Base-by-base conservation (phyloP, 2,329 filamentous ascomycete species). In the Pezicula rhizophila region DNA sequence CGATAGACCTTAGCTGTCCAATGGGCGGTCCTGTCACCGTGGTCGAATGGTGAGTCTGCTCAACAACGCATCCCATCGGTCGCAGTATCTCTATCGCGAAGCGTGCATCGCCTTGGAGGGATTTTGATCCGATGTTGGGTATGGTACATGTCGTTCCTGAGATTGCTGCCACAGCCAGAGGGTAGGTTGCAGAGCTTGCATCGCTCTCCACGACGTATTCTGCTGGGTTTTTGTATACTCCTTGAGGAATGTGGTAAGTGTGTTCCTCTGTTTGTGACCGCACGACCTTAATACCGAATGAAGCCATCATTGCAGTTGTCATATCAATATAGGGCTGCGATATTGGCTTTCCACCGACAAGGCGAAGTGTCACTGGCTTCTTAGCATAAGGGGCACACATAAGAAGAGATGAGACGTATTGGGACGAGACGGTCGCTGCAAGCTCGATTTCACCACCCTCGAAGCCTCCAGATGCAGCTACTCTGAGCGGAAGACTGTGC, bases 351-450 rank as follows among this genome's bases (percentile, higher is more conserved):
- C 91, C 93, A n/a, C 93, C 93, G 11, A 97, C 85, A 35, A 99
- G 77, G 37, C 84, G 85, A 56, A 99, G 72, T 0, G 89, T 96
- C 34, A 99, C 91, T 0, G 92, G 88, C 54, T 90, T 84, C 70
- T 96, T 96, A 41, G 93, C 93, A 63, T 97, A 99, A 0, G 93
- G 93, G 0, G 93, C 93, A 51, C 90, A 95, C 89, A 99, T 95
- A 45, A 99, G 75, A 55, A 99, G 83, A 1, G 92, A 96, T 0
- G 93, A 97, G 34, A 99, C 93, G 64, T 97, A 99, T 70, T 99
- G 93, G n/a, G 93, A 97, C 8, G 93, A 99, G 14, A 97, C 87
- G 38, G 93, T 97, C 1, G 93, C 93, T 10, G 91, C 89, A 49
- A 99, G 77, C 65, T 95, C 87, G 59, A 99, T 96, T 25, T 86